Base-by-base conservation (phyloP, 352 stramenopile species). In the Globisporangium takayamanum region DNA sequence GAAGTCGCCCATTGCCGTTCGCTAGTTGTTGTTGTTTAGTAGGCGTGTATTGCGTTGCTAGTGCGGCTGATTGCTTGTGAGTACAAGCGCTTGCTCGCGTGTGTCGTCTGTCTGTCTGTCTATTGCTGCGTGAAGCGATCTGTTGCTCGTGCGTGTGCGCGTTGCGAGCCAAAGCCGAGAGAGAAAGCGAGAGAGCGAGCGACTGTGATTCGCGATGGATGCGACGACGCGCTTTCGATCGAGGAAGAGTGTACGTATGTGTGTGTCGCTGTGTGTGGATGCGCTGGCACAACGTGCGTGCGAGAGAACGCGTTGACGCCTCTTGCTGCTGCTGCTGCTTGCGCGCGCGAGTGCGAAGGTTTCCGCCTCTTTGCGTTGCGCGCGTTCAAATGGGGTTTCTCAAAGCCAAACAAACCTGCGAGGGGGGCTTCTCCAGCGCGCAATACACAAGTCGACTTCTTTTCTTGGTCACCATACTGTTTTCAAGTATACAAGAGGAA, bases 1-100 rank as follows among this genome's bases (percentile, higher is more conserved):
- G 54, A 89, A 89, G 60, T 92, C 82, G 45, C 78, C 76, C 82
- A 92, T 91, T 4, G 50, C 44, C 26, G 18, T 28, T 22, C 5
- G 15, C 11, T 4, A 6, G 45, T 15, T 41, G 22, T 42, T 36
- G 28, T 15, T n/a, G 41, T 18, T 14, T 12, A 46, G 41, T 46
- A 0, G 22, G 37, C 36, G 36, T 42, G 37, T 46, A n/a, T 46
- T 46, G 41, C 18, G 41, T 46, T 18, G 41, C 41, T 46, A n/a
- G 15, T 46, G 41, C 41, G 5, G 41, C 12, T 2, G 28, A 3
- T 3, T 5, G 28, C 28, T 3, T 5, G 28, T 33, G 3, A 33
- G 28, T 33, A 6, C 28, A 33, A 33, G 28, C 28, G 28, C 28
- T 3, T 5, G 28, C 28, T 33, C 41, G 41, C 41, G 33, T 39